phyloP scores from a whole-genome alignment of 2,329 filamentous ascomycete species.

The Aschersonia sp. region DNA sequence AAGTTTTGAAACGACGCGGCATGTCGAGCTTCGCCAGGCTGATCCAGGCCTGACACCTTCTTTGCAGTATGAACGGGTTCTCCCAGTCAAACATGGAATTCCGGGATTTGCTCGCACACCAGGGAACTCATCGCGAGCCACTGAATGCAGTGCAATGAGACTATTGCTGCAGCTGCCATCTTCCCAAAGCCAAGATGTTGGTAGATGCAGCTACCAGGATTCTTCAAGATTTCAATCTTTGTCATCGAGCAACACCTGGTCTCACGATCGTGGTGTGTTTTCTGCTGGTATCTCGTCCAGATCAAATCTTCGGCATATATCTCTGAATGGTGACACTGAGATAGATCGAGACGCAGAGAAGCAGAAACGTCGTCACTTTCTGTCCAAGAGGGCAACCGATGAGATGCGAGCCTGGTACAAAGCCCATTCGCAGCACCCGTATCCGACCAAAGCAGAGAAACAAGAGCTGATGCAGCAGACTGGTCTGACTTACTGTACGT shows the following conservation, averaged over 20 bases:
- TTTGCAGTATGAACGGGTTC: conserved; percentile 21
- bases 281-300: conserved; percentile 22
- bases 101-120: conserved; percentile 8
- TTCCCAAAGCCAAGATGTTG: conserved; percentile 20
- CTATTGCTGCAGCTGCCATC: conserved; percentile 4
- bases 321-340: conserved; percentile 25
- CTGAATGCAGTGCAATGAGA: neutral
- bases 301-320: conserved; percentile 26
- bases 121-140: neutral
- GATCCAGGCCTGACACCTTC: conserved; percentile 25
- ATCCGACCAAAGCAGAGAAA: conserved; percentile 81
- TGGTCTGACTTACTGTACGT: conserved; percentile 63
- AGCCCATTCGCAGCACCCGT: conserved; percentile 64
- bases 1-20: conserved; percentile 19
- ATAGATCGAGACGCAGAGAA: conserved; percentile 32
- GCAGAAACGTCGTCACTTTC: conserved; percentile 61
- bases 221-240: conserved; percentile 29
- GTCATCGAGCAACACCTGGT: conserved; percentile 26
- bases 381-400: conserved; percentile 82
- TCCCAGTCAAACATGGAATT: conserved; percentile 14
- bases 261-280: conserved; percentile 29
- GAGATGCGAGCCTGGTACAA: conserved; percentile 69
- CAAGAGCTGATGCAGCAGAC: conserved; percentile 65
- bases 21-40: conserved; percentile 18
- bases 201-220: conserved; percentile 25